Evolutionary conservation across 495 filamentous ascomycete genomes (phyloP), one percentile per base, ranked within the genome.

Genomic region (Talaromyces borbonicus): DNA sequence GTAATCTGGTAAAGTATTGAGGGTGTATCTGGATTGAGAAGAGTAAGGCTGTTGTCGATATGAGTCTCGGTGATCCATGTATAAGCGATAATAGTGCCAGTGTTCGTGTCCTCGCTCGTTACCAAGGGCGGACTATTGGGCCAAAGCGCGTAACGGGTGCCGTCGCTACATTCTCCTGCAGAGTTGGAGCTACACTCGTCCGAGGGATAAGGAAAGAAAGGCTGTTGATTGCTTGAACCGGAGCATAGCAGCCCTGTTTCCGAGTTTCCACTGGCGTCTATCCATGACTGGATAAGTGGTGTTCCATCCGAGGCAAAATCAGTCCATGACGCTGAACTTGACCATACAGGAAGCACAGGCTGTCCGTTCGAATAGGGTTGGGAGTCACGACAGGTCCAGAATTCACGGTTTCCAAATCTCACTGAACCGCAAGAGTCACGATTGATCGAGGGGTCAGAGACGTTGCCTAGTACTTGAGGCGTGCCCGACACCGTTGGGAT

Each of bases 341-440:
- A 39, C 19, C 48, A 57, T 9, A 59, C 12, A 1, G 46, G 52
- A 19, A 53, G 27, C 29, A 37, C 49, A 1, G 54, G 56, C 1
- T 29, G 29, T 11, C 58, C 54, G 22, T 47, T 44, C 6, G 40
- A 44, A 20, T 20, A 30, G 38, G 48, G 48, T 24, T 60, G 46
- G 1, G 58, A 52, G 38, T 61, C 60, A 27, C 60, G 49, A 20
- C 58, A 63, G 4, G 51, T 56, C 58, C 58, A 63, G 19, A 63
- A 39, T 4, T 42, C 46, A 22, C 58, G 58, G 26, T 47, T 23
- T 12, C 54, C 58, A 15, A 63, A 48, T 18, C 49, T 43, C 8
- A 45, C 48, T 8, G 60, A 61, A 31, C 49, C 53, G 49, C 60
- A 58, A 8, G 60, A 61, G 35, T 63, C 58, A 14, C 58, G 58